phyloP scores from a whole-genome alignment of 2,329 filamentous ascomycete genomes.

The Cadophora gregata region DNA sequence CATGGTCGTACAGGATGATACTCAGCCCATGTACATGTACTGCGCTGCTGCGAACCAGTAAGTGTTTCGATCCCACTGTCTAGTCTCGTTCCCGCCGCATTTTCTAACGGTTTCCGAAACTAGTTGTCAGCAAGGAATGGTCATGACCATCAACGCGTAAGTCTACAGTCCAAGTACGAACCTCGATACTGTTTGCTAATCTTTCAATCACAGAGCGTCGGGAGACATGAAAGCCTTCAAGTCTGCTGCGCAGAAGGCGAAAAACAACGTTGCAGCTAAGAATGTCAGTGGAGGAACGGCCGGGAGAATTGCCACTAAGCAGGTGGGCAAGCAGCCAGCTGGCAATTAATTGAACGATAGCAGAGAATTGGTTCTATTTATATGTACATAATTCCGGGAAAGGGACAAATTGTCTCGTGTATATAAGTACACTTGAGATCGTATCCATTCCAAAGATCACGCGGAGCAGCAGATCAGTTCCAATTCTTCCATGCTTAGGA shows the following conservation, averaged over 20 bases:
- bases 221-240: slow-evolving; percentile 3
- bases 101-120: neutral
- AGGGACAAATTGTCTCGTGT: too few species aligned
- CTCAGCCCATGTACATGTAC: slow-evolving; percentile 16
- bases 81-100: neutral
- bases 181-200: neutral
- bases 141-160: slow-evolving; percentile 20
- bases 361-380: too few species aligned
- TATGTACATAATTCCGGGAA: too few species aligned
- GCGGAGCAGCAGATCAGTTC: too few species aligned
- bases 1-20: slow-evolving; percentile 1
- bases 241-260: neutral
- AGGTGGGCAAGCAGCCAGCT: slow-evolving; percentile 9
- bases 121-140: slow-evolving; percentile 12
- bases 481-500: too few species aligned
- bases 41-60: slow-evolving; percentile 14
- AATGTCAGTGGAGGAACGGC: slow-evolving; percentile 5
- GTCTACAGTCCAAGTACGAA: neutral
- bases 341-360: neutral
- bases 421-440: too few species aligned
- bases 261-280: slow-evolving; percentile 15
- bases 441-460: too few species aligned
- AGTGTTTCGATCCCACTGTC: neutral
- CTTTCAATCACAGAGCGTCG: neutral
- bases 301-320: slow-evolving; percentile 7